Conservation (phyloP, 1,284 basidiomycete species). For the Ceratobasidium sp. region DNA sequence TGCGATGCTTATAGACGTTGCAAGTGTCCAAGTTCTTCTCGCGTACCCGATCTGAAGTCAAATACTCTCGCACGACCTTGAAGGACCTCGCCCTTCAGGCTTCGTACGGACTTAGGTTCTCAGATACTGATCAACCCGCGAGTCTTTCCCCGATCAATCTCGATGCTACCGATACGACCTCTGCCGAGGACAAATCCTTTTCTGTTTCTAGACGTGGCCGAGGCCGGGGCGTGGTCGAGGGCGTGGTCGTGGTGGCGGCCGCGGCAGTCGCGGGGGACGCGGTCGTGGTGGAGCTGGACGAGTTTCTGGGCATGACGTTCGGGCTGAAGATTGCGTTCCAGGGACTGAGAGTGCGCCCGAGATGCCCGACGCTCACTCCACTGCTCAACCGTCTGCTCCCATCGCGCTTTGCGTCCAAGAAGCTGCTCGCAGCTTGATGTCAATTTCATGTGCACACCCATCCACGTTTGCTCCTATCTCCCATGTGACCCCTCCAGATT, state of each 20-base stretch:
- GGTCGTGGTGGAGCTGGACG: slow-evolving; percentile 1
- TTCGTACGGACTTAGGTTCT: background rate
- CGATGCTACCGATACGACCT: background rate
- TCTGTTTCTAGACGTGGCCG: background rate
- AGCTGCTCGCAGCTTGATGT: slow-evolving; percentile 28
- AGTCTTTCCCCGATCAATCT: background rate
- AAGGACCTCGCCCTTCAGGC: slow-evolving; percentile 4
- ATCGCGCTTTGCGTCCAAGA: slow-evolving; percentile 7
- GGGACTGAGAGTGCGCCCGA: background rate
- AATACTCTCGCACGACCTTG: slow-evolving; percentile 14
- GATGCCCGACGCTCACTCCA: background rate
- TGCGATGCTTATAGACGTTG: slow-evolving; percentile 16
- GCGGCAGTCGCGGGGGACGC: background rate
- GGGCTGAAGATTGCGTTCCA: background rate
- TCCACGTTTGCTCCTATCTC: background rate
- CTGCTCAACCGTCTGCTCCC: background rate
- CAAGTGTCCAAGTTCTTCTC: slow-evolving; percentile 37
- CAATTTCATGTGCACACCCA: slow-evolving; percentile 14
- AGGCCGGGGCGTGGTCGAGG: slow-evolving; percentile 2
- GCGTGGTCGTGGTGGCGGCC: background rate
- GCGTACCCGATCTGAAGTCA: slow-evolving; percentile 25
- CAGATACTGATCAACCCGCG: background rate
- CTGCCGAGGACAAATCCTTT: background rate
- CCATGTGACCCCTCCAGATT: background rate
- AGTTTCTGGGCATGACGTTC: background rate